Conservation (phyloP, 371 early-diverging fungal genomes). For the Blakeslea trispora region DNA sequence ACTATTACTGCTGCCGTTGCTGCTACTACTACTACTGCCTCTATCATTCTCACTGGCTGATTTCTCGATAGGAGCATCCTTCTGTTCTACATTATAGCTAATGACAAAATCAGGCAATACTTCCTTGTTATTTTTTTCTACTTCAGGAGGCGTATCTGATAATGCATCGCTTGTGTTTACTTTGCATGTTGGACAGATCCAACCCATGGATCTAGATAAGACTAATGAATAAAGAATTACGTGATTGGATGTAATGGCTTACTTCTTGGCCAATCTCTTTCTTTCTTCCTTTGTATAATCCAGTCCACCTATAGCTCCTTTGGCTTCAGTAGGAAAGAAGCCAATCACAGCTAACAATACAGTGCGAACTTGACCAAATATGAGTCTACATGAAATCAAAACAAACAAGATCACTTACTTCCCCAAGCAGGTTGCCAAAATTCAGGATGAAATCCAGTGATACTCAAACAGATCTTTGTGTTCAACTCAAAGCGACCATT, state of each 20-base stretch:
- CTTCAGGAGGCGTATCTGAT: slow-evolving; percentile 20
- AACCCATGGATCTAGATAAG: slow-evolving; percentile 25
- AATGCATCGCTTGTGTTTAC: slow-evolving; percentile 26
- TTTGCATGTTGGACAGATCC: slow-evolving; percentile 36
- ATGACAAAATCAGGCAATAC: too few species aligned
- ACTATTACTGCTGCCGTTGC: too few species aligned
- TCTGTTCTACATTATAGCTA: too few species aligned
- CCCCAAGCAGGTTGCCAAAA: slow-evolving; percentile 96
- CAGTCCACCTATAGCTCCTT: slow-evolving; percentile 87
- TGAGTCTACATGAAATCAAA: background rate
- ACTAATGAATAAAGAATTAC: too few species aligned
- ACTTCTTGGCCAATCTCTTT: slow-evolving; percentile 62
- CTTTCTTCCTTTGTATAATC: slow-evolving; percentile 75
- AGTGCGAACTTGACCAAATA: slow-evolving; percentile 66
- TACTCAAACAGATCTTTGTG: slow-evolving; percentile 91
- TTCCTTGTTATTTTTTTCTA: too few species aligned
- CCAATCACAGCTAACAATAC: slow-evolving; percentile 85
- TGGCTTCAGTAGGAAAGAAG: slow-evolving; percentile 71
- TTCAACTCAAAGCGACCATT: slow-evolving; percentile 90
- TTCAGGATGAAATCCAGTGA: slow-evolving; percentile 92
- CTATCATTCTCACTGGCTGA: too few species aligned
- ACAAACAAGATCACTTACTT: slow-evolving; percentile 41
- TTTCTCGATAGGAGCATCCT: too few species aligned
- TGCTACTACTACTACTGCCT: too few species aligned
- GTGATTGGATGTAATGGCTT: too few species aligned